Conservation (phyloP, 345 rosid genomes). For the Geranium brycei region DNA sequence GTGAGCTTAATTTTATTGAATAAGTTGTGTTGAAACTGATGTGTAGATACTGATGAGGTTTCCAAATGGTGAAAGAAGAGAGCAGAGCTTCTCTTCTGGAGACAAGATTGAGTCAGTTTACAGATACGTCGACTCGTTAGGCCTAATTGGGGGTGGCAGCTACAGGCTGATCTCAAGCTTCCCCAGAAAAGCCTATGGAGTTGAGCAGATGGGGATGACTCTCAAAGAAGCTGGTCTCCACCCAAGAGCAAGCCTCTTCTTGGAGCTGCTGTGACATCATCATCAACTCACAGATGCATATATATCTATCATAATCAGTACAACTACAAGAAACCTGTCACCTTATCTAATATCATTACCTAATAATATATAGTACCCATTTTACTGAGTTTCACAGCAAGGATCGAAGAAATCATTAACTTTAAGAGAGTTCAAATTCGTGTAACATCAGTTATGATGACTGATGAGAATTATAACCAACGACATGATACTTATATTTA, state of each 20-base stretch:
- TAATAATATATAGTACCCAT: too few relatives aligned
- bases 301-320: too few relatives aligned
- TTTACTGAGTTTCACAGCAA: too few relatives aligned
- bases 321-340: too few relatives aligned
- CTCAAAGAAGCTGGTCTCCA: conserved; percentile 44
- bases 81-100: conserved; percentile 31
- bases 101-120: conserved; percentile 34
- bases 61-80: conserved; percentile 49
- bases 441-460: too few relatives aligned
- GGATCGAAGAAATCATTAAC: too few relatives aligned
- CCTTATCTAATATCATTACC: too few relatives aligned
- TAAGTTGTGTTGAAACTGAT: neutral
- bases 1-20: neutral
- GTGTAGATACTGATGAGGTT: conserved; percentile 46
- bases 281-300: too few relatives aligned
- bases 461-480: too few relatives aligned
- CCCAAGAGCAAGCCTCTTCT: conserved; percentile 48
- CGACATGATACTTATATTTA: too few relatives aligned
- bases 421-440: too few relatives aligned
- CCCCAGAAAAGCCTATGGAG: conserved; percentile 35
- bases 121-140: conserved; percentile 37
- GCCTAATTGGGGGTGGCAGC: conserved; percentile 23
- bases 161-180: conserved; percentile 43
- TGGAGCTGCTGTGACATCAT: conserved; percentile 27
- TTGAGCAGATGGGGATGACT: conserved; percentile 36